Percentiles rank a stretch among this genome's conserved stretches.
Evolutionary conservation across 495 filamentous ascomycete species (phyloP).

Genomic region (Penicillium lagena): DNA sequence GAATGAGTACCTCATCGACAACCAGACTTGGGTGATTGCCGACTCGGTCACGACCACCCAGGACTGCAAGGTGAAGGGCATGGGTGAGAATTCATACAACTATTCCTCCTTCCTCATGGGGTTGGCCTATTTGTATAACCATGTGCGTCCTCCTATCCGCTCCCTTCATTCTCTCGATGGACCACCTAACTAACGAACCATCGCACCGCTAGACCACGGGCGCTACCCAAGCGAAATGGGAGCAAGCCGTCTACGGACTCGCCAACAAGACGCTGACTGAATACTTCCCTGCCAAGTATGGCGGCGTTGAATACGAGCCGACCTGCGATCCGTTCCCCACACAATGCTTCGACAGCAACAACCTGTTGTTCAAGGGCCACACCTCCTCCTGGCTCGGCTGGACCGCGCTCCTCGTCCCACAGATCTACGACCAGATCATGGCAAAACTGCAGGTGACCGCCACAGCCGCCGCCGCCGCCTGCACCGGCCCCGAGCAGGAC

Average conservation of each 20-base stretch:
- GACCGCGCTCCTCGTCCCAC: conserved; percentile 54
- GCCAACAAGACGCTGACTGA: conserved; percentile 42
- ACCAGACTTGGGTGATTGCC: conserved; percentile 53
- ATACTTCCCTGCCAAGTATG: conserved; percentile 51
- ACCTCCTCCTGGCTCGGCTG: conserved; percentile 56
- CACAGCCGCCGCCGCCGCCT: conserved; percentile 58
- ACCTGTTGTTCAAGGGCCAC: conserved; percentile 66
- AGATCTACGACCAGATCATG: conserved; percentile 52
- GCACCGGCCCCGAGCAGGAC: conserved; percentile 47
- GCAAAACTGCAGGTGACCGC: conserved; percentile 58
- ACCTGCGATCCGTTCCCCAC: conserved; percentile 53
- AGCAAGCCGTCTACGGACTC: conserved; percentile 48
- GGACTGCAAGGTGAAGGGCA: conserved; percentile 15
- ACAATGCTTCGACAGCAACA: conserved; percentile 54
- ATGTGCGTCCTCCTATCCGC: too few species aligned
- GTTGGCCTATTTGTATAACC: too few species aligned
- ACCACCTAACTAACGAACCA: too few species aligned
- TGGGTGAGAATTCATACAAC: too few species aligned
- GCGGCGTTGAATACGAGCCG: conserved; percentile 58
- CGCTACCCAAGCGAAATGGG: conserved; percentile 43
- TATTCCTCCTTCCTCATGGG: too few species aligned
- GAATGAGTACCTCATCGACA: conserved; percentile 43
- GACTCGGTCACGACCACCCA: conserved; percentile 36
- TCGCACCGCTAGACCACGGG: conserved; percentile 25
- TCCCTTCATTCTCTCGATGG: too few species aligned